Conservation (phyloP, 805 yeast genomes). For the Zygoascus biomembranicola region DNA sequence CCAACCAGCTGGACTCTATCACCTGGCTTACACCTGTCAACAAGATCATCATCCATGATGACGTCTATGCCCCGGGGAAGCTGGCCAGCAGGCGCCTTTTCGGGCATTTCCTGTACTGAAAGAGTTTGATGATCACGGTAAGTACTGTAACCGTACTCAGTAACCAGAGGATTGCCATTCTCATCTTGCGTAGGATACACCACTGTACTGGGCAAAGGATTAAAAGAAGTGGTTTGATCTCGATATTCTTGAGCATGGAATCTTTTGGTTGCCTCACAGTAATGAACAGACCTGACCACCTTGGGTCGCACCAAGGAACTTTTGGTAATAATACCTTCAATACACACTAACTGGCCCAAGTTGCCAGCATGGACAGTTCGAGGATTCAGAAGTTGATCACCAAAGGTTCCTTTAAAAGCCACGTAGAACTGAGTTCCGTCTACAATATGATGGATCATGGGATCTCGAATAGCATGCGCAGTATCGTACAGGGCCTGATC, state of each 20-base stretch:
- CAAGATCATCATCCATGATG: slow-evolving; percentile 89
- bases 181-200: slow-evolving; percentile 89
- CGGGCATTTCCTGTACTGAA: slow-evolving; percentile 96
- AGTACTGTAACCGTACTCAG: slow-evolving; percentile 89
- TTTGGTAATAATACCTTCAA: slow-evolving; percentile 93
- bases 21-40: slow-evolving; percentile 89
- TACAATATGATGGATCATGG: slow-evolving; percentile 43
- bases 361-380: slow-evolving; percentile 72
- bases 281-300: slow-evolving; percentile 84
- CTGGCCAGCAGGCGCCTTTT: slow-evolving; percentile 96
- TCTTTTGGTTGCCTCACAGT: slow-evolving; percentile 72
- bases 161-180: slow-evolving; percentile 77
- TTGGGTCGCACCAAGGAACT: slow-evolving; percentile 93
- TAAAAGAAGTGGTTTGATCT: slow-evolving; percentile 86
- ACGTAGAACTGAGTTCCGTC: slow-evolving; percentile 56
- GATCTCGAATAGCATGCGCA: slow-evolving; percentile 62
- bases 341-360: slow-evolving; percentile 72
- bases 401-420: slow-evolving; percentile 86
- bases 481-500: slow-evolving; percentile 80
- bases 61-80: slow-evolving; percentile 89
- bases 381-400: slow-evolving; percentile 79
- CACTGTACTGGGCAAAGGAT: slow-evolving; percentile 73
- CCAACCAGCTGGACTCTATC: slow-evolving; percentile 93
- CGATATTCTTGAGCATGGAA: slow-evolving; percentile 88
- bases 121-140: slow-evolving; percentile 91